A percentile compares a stretch with the other conserved stretches of the same genome.
Conservation (phyloP, 2,329 filamentous ascomycete genomes). For the Fusarium temperatum region DNA sequence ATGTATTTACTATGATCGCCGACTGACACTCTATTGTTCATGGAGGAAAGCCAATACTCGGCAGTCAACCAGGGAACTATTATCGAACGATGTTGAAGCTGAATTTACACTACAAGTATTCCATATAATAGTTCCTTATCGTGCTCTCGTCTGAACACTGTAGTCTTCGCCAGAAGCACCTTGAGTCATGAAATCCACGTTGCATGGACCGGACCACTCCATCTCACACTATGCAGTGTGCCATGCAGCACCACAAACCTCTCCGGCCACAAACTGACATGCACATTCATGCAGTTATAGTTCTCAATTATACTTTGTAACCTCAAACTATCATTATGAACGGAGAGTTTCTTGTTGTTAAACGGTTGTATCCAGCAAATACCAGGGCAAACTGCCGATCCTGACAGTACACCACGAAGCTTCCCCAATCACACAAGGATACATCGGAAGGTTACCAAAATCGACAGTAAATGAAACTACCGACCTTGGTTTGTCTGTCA, state of each 20-base stretch:
- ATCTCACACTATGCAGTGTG: background rate
- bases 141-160: background rate
- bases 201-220: background rate
- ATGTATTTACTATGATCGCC: background rate
- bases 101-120: background rate
- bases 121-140: background rate
- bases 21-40: slow-evolving; percentile 3
- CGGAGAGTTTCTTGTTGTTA: background rate
- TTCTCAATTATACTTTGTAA: background rate
- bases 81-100: background rate
- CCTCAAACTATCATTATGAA: background rate
- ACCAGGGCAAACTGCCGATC: slow-evolving; percentile 14
- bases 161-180: background rate
- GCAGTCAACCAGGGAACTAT: background rate
- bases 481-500: background rate
- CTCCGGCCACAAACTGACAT: background rate
- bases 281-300: background rate
- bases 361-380: background rate
- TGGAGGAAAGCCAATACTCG: background rate
- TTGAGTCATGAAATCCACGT: background rate
- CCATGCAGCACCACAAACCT: background rate
- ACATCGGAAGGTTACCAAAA: background rate
- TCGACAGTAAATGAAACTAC: background rate
- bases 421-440: background rate
- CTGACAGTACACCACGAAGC: slow-evolving; percentile 1